Evolutionary conservation across 2,329 filamentous ascomycete species (phyloP).

Genomic region (Fusarium sp.): DNA sequence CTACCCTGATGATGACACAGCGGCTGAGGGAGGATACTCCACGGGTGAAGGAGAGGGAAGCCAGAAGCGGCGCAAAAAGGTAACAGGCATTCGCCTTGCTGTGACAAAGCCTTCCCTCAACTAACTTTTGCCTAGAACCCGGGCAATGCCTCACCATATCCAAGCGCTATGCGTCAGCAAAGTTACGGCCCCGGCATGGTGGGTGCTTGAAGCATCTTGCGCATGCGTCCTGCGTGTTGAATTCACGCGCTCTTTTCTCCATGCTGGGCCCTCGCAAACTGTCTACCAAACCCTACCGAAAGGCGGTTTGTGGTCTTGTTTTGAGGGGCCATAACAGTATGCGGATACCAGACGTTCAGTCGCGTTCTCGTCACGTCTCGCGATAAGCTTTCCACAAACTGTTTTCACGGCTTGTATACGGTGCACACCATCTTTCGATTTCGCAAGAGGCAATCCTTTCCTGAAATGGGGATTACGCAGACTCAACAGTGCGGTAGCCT

Average conservation of each 20-base stretch:
- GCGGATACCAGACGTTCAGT: slow-evolving; percentile 18
- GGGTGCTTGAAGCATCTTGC: slow-evolving; percentile 57
- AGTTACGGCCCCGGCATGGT: slow-evolving; percentile 70
- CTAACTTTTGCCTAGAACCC: slow-evolving; percentile 61
- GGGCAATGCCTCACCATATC: slow-evolving; percentile 56
- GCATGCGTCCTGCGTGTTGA: not conserved
- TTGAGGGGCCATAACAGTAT: slow-evolving; percentile 13
- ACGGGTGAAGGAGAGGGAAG: slow-evolving; percentile 77
- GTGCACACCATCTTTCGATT: slow-evolving; percentile 47
- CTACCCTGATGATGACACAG: slow-evolving; percentile 73
- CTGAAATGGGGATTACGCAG: slow-evolving; percentile 23
- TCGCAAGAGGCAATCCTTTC: slow-evolving; percentile 33
- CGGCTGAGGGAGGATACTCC: slow-evolving; percentile 70
- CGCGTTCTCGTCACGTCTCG: slow-evolving; percentile 18
- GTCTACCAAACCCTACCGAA: slow-evolving; percentile 24
- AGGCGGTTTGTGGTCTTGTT: slow-evolving; percentile 20
- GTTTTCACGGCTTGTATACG: slow-evolving; percentile 45
- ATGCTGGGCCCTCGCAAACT: slow-evolving; percentile 4
- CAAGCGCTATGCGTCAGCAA: slow-evolving; percentile 59
- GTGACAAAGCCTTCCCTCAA: slow-evolving; percentile 41
- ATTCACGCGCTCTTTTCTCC: slow-evolving; percentile 9
- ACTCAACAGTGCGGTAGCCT: slow-evolving; percentile 23
- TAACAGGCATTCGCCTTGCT: slow-evolving; percentile 45
- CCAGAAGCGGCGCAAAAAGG: slow-evolving; percentile 75
- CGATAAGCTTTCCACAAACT: slow-evolving; percentile 25